Evolutionary conservation across 805 yeast species (phyloP), one percentile per base, ranked within the genome.

Genomic region (Candida takata): DNA sequence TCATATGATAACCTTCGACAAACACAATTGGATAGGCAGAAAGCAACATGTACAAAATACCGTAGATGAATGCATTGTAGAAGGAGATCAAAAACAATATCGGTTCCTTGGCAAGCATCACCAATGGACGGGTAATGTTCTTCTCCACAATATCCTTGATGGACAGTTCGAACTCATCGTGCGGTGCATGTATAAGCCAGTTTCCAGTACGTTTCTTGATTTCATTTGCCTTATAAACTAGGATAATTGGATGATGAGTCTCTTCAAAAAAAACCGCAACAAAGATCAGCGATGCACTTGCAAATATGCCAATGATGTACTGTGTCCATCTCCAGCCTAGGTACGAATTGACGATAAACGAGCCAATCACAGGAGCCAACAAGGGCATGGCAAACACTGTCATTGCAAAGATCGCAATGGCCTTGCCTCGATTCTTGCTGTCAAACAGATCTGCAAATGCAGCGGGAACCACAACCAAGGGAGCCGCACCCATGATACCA

Each of bases 311-410:
- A 3, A 79, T 69, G 38, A 84, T 61, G 56, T 84, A 85, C 44
- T 67, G 70, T 10, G 84, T 71, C 95, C 94, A 85, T 53, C 95
- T 68, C 94, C 95, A 84, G 13, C 86, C 84, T 29, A 86, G 62
- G 37, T 69, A 64, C 9, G 61, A 50, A 37, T 75, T 70, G n/a
- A 67, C 70, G 29, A 80, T 75, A 56, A 79, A 84, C 0, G 79
- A 79, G 41, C 88, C 84, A 32, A 74, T 72, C 39, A 87, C 76
- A 13, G 96, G 96, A 1, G 90, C 90, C 25, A 81, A 37, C 64
- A 84, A 69, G 15, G 96, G 96, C 39, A 94, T 92, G 25, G 70
- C 65, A 46, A 84, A 82, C 24, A 85, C 84, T 31, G 79, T 75
- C 63, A 83, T 69, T 2, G 85, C 67, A 49, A 86, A 87, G 13